phyloP scores from a whole-genome alignment of 2,329 filamentous ascomycete species.

The Verticillium nubilum region DNA sequence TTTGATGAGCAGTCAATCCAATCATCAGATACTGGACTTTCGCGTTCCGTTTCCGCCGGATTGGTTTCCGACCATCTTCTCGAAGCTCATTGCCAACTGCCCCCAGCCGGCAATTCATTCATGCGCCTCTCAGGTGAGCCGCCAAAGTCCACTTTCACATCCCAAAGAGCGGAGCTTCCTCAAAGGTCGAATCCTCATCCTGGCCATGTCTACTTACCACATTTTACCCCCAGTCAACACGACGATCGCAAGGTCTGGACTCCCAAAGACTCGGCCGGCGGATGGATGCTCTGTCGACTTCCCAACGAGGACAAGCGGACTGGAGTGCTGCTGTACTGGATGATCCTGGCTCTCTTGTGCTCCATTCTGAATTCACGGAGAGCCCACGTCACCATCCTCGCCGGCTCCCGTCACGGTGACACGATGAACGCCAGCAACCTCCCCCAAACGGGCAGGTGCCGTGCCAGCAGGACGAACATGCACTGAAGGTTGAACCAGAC shows the following conservation, averaged over 20 bases:
- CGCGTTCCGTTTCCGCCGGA: background rate
- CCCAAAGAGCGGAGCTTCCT: background rate
- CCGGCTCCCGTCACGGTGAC: background rate
- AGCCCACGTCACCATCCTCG: background rate
- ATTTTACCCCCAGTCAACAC: background rate
- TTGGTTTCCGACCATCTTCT: background rate
- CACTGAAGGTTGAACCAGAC: background rate
- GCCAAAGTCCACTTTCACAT: background rate
- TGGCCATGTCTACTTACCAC: background rate
- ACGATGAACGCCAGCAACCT: background rate
- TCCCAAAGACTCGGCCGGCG: background rate
- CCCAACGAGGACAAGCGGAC: background rate
- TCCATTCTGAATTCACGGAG: background rate
- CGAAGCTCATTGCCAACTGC: background rate
- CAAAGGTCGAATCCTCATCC: background rate
- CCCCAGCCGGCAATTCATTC: background rate
- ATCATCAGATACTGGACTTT: background rate
- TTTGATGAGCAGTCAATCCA: background rate
- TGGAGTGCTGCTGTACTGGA: background rate
- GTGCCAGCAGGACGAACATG: background rate
- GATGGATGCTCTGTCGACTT: background rate
- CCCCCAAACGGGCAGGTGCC: background rate
- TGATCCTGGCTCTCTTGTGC: background rate
- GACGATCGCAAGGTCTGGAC: background rate
- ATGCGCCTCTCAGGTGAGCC: background rate